phyloP scores from a whole-genome alignment of 805 yeast species.

The Candida ortonii region DNA sequence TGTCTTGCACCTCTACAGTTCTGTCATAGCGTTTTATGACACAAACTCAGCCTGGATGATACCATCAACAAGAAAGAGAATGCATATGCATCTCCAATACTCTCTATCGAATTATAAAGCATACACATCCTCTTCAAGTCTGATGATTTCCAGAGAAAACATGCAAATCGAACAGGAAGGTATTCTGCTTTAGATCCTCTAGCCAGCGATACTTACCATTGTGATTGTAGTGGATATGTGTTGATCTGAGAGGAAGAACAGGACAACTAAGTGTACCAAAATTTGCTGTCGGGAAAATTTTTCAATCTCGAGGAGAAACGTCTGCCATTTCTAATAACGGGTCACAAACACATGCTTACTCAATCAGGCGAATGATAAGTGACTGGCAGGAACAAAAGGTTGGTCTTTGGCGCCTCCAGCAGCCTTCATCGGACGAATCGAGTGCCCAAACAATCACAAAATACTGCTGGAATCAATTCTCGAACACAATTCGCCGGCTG shows the following conservation, averaged over 20 bases:
- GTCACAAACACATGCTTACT: slow-evolving; percentile 1
- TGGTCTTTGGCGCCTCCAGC: neutral
- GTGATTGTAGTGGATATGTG: neutral
- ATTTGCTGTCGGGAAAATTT: slow-evolving; percentile 2
- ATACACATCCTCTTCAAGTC: slow-evolving; percentile 6
- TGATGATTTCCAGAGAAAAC: too few relatives aligned
- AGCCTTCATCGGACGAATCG: too few relatives aligned
- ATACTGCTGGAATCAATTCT: too few relatives aligned
- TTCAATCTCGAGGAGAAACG: neutral
- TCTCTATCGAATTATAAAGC: slow-evolving; percentile 8
- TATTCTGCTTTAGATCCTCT: slow-evolving; percentile 32
- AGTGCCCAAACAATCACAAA: neutral
- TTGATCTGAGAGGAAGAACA: neutral
- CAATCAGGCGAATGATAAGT: slow-evolving; percentile 5
- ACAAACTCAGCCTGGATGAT: slow-evolving; percentile 15
- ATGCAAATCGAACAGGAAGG: slow-evolving; percentile 12
- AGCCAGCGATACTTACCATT: slow-evolving; percentile 32
- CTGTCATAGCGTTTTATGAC: slow-evolving; percentile 9
- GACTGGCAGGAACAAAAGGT: neutral
- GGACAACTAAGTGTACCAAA: neutral
- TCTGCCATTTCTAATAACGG: slow-evolving; percentile 3
- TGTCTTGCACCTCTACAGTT: slow-evolving; percentile 4
- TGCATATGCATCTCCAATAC: slow-evolving; percentile 17
- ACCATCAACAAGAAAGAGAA: slow-evolving; percentile 15
- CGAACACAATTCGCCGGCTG: slow-evolving; percentile 6